Base-by-base conservation (phyloP, 1,284 basidiomycete species). In the Mycena sp. region DNA sequence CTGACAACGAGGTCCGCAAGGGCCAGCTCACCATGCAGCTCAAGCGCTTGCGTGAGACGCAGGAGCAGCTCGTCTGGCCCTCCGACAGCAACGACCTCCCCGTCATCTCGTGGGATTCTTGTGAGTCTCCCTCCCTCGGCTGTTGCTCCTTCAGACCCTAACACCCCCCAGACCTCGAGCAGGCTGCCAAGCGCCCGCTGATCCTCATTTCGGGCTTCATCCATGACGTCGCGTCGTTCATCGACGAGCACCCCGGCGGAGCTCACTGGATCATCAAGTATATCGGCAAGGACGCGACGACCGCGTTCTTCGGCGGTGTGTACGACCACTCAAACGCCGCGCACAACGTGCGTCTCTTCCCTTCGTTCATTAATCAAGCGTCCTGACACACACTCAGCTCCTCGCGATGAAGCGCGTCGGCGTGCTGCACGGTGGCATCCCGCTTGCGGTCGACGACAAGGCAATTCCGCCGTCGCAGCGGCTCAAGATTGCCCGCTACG, bases 251-350 rank as follows among this genome's bases (percentile, higher is more conserved):
- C 76, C 92, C 92, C 5, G 92, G 92, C 67, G 91, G 91, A n/a
- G 83, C 83, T 6, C 87, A 89, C 71, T 76, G 91, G 21, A 81
- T 93, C 70, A 83, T 84, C 69, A 86, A 87, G 71, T 83, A 85
- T 68, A 86, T 92, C 68, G 91, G 91, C 62, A 87, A 85, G 72
- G 92, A 94, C 71, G 92, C 90, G 2, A 92, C 92, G 0, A 88
- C 90, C 0, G 91, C 92, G 11, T 95, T 95, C 82, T 93, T 93
- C 71, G 93, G 93, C 54, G 93, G 92, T 67, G 88, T 93, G 2
- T 93, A 94, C 74, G 91, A 94, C 68, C 92, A 94, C 74, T 92
- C 90, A 30, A 93, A 94, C 72, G 92, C 91, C 28, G 92, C 93
- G 6, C 89, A 92, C 77, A 89, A 89, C 68, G 86, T 89, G 69